phyloP scores from a whole-genome alignment of 495 filamentous ascomycete genomes.

The Aspergillus haitiensis region DNA sequence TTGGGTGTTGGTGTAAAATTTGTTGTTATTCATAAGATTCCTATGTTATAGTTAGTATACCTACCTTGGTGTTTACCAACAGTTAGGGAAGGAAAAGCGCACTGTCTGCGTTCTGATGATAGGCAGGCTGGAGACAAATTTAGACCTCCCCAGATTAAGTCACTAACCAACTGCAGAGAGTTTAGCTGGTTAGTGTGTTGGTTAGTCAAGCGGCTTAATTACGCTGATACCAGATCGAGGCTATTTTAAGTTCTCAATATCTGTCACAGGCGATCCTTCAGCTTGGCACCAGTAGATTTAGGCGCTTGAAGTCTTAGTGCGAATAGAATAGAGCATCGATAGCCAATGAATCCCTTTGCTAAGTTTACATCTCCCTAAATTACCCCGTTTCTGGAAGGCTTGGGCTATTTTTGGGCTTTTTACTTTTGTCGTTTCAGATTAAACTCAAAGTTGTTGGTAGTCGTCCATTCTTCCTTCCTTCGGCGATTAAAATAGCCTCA shows the following conservation, averaged over 20 bases:
- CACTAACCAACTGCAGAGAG: background rate
- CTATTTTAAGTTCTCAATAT: conserved; percentile 6
- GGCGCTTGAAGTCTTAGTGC: conserved; percentile 9
- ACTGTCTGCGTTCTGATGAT: background rate
- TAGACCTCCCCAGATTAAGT: background rate
- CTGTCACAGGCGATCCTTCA: conserved; percentile 12
- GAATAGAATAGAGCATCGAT: conserved; percentile 6
- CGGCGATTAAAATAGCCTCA: conserved; percentile 22
- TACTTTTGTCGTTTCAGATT: conserved; percentile 15
- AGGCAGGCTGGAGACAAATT: background rate
- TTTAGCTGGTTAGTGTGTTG: background rate
- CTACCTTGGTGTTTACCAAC: background rate
- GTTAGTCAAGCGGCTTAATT: background rate
- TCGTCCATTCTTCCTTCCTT: background rate
- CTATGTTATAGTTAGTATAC: too few species aligned
- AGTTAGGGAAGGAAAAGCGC: background rate
- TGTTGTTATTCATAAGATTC: too few species aligned
- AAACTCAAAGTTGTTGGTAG: conserved; percentile 10
- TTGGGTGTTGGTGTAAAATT: too few species aligned
- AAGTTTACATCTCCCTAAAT: conserved; percentile 2
- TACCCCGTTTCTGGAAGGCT: background rate
- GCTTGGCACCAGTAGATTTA: conserved; percentile 12
- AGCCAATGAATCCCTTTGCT: conserved; percentile 15
- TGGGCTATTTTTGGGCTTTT: conserved; percentile 20
- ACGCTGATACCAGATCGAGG: background rate